These are phyloP conservation scores for Multifurca ochricompacta DNA, from an alignment of 768 basidiomycete genomes.

Conservation along the genomic window DNA sequence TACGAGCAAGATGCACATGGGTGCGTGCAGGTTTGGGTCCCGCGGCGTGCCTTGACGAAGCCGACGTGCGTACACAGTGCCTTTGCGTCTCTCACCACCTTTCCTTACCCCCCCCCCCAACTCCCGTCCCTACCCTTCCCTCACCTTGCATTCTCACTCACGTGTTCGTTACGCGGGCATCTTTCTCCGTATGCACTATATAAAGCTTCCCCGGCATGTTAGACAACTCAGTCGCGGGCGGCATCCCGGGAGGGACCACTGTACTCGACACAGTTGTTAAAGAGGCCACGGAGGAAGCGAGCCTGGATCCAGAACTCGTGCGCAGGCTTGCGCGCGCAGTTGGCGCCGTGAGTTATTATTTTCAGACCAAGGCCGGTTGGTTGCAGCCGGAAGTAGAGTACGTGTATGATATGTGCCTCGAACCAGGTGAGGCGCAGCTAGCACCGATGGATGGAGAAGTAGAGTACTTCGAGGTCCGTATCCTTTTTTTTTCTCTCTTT, in stretches of 20 bases:
- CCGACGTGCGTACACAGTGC: slow-evolving; percentile 55
- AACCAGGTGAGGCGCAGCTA: slow-evolving; percentile 48
- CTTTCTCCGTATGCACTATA: not conserved
- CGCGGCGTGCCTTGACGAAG: slow-evolving; percentile 78
- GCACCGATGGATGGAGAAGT: slow-evolving; percentile 88
- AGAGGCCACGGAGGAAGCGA: slow-evolving; percentile 92
- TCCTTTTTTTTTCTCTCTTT: not conserved
- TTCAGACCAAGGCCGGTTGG: slow-evolving; percentile 61
- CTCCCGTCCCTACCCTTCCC: not conserved
- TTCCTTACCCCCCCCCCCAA: not conserved
- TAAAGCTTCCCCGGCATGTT: slow-evolving; percentile 74
- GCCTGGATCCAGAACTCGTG: slow-evolving; percentile 59
- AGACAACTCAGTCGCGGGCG: slow-evolving; percentile 90
- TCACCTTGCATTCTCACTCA: not conserved
- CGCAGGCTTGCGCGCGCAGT: slow-evolving; percentile 47
- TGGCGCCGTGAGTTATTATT: slow-evolving; percentile 80
- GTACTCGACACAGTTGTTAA: slow-evolving; percentile 74
- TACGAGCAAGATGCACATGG: slow-evolving; percentile 39
- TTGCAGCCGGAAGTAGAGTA: slow-evolving; percentile 88
- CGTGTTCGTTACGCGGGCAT: not conserved
- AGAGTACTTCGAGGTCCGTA: slow-evolving; percentile 77
- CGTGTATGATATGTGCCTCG: slow-evolving; percentile 75
- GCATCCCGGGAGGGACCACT: slow-evolving; percentile 74
- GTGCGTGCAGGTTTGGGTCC: slow-evolving; percentile 70
- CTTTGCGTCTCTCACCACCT: too few species aligned